Base-by-base conservation (phyloP, 192 early-diverging fungal genomes). In the Umbelopsis vinacea region DNA sequence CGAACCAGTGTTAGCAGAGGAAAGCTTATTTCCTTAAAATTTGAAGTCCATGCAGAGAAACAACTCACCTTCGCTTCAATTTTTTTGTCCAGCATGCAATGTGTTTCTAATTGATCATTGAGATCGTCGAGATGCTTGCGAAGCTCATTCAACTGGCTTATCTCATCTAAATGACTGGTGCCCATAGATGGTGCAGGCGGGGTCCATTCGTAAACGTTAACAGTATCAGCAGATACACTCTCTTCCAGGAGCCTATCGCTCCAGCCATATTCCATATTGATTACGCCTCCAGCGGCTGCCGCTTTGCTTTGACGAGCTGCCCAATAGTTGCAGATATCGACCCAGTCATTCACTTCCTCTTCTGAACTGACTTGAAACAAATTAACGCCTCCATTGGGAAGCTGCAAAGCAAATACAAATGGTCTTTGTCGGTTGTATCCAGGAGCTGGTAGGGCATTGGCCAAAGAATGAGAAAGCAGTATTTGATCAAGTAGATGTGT, bases 391-490 rank as follows among this genome's bases (percentile, higher is more conserved):
- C 93, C 93, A 69, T 92, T 90, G 0, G 87, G 82, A 37, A 95
- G 83, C 69, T 92, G 92, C 45, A 98, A 74, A 21, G 93, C 93
- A 85, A 98, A 97, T 37, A 94, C 93, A 75, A 92, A 83, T 53
- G 88, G 90, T 40, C 95, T 86, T 29, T 82, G 79, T 6, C 88
- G 82, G 50, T 89, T 92, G 76, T 97, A 95, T 14, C 95, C 95
- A 4, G 93, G 94, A 19, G 93, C 85, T 45, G 94, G 94, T 21
- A 97, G 84, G 54, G 88, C 84, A 71, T 92, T 94, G 43, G 94
- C 88, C 74, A 95, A 88, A 1, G 93, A 89, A 76, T 98, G 97
- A 38, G 91, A 87, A 12, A 97, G 80, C 52, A 69, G 71, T 50
- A 89, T 79, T 21, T 84, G 77, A 38, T 81, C 84, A 57, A 85